These are phyloP conservation scores for Mrakia blollopis DNA, from an alignment of 768 basidiomycete species.

Conservation along the genomic window DNA sequence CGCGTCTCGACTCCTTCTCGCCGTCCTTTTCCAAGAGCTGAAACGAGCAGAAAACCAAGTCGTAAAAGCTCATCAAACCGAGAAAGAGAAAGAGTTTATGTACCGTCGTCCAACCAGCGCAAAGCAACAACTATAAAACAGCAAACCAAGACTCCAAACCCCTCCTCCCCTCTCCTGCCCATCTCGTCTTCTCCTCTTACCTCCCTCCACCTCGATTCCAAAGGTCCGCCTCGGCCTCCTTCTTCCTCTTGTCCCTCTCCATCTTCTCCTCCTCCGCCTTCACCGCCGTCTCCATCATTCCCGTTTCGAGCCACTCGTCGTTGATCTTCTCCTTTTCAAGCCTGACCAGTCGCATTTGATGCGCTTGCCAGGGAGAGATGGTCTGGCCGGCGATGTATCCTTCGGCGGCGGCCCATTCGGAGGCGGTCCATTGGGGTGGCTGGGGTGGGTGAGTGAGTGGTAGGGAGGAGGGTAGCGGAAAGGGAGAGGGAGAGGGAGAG, in stretches of 20 bases:
- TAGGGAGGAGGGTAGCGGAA: not conserved
- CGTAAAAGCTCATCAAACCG: too few species aligned
- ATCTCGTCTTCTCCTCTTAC: not conserved
- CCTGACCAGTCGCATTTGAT: not conserved
- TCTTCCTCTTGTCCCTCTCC: not conserved
- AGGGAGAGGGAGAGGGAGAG: not conserved
- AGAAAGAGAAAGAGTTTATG: too few species aligned
- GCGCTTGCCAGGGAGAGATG: not conserved
- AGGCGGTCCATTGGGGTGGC: constrained; percentile 23
- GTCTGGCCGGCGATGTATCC: not conserved
- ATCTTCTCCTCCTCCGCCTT: too few species aligned
- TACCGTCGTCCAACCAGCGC: too few species aligned
- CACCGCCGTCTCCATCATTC: not conserved
- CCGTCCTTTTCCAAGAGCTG: too few species aligned
- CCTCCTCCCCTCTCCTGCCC: not conserved
- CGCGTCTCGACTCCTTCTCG: too few species aligned
- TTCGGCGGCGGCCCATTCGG: constrained; percentile 20
- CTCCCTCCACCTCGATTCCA: constrained; percentile 1
- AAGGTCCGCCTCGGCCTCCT: not conserved
- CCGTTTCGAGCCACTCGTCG: not conserved
- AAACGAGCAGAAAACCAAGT: too few species aligned
- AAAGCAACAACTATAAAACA: too few species aligned
- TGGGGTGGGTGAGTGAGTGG: not conserved
- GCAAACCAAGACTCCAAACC: too few species aligned
- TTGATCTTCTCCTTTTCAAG: not conserved